A percentile compares a stretch with the other conserved stretches of the same genome.
Conservation (phyloP, 192 early-diverging fungal genomes). For the Coemansia sp. region DNA sequence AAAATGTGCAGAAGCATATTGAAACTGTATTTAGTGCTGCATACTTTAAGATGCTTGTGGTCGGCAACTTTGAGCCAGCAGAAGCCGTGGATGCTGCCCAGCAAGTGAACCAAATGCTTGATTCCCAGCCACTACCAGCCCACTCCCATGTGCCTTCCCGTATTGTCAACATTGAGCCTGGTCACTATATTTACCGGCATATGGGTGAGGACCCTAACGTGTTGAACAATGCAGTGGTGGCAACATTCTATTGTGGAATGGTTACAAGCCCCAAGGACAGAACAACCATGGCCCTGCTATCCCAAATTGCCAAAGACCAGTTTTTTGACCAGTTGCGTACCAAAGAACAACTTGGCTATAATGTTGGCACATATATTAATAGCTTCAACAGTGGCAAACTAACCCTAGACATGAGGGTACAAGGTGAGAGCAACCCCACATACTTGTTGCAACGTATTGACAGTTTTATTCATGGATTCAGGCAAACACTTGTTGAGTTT, state of each 20-base stretch:
- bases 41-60: conserved; percentile 69
- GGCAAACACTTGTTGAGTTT: conserved; percentile 5
- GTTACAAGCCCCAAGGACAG: conserved; percentile 56
- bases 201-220: conserved; percentile 60
- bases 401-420: conserved; percentile 64
- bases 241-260: conserved; percentile 73
- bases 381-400: not conserved
- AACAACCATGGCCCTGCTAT: conserved; percentile 59
- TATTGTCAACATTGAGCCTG: conserved; percentile 19
- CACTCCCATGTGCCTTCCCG: not conserved
- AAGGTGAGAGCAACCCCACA: conserved; percentile 76
- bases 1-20: not conserved
- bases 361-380: not conserved
- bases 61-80: conserved; percentile 69
- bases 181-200: conserved; percentile 20
- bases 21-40: conserved; percentile 16
- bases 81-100: conserved; percentile 59
- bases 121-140: conserved; percentile 52
- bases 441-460: conserved; percentile 44
- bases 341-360: conserved; percentile 75
- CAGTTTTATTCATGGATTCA: conserved; percentile 61
- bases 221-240: conserved; percentile 77
- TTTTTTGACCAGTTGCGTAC: conserved; percentile 87
- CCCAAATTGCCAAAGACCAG: conserved; percentile 72
- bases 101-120: conserved; percentile 55